Percentiles rank a stretch among this genome's conserved stretches.
phyloP scores from a whole-genome alignment of 2,329 filamentous ascomycete genomes.

The Colletotrichum liaoningense region DNA sequence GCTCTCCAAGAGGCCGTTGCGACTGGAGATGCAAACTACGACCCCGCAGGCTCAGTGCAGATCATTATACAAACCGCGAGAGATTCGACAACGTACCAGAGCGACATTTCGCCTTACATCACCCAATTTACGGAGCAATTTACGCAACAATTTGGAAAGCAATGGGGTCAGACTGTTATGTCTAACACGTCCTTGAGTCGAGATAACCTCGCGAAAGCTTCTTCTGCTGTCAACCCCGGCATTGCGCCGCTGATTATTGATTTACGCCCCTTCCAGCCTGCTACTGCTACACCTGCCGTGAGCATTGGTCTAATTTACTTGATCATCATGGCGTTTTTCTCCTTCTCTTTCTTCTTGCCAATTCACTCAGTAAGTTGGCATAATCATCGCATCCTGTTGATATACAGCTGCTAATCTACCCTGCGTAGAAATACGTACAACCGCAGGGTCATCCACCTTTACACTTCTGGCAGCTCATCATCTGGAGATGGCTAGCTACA shows the following conservation, averaged over 20 bases:
- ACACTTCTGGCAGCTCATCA: slow-evolving; percentile 66
- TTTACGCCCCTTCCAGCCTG: slow-evolving; percentile 68
- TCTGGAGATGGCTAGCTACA: slow-evolving; percentile 69
- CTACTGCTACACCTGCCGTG: slow-evolving; percentile 66
- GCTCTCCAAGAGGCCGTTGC: slow-evolving; percentile 66
- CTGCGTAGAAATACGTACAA: slow-evolving; percentile 58
- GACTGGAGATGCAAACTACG: slow-evolving; percentile 67
- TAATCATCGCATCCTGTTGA: background rate
- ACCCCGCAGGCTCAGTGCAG: slow-evolving; percentile 69
- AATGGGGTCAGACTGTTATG: slow-evolving; percentile 54
- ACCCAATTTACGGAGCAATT: slow-evolving; percentile 58
- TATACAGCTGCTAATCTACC: background rate
- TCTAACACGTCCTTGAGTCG: slow-evolving; percentile 49
- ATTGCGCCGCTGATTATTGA: slow-evolving; percentile 54
- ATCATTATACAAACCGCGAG: slow-evolving; percentile 66
- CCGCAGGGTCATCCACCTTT: slow-evolving; percentile 67
- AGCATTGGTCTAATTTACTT: slow-evolving; percentile 74
- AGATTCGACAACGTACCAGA: slow-evolving; percentile 65
- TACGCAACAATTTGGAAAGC: slow-evolving; percentile 58
- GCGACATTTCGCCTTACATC: slow-evolving; percentile 65
- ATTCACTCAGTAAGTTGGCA: slow-evolving; percentile 61
- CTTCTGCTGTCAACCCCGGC: slow-evolving; percentile 46
- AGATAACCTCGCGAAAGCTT: slow-evolving; percentile 42
- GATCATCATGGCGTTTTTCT: slow-evolving; percentile 76
- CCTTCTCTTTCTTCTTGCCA: slow-evolving; percentile 72